These are phyloP conservation scores for Raphanus sativus DNA, from an alignment of 345 rosid species.

Conservation along the genomic window DNA sequence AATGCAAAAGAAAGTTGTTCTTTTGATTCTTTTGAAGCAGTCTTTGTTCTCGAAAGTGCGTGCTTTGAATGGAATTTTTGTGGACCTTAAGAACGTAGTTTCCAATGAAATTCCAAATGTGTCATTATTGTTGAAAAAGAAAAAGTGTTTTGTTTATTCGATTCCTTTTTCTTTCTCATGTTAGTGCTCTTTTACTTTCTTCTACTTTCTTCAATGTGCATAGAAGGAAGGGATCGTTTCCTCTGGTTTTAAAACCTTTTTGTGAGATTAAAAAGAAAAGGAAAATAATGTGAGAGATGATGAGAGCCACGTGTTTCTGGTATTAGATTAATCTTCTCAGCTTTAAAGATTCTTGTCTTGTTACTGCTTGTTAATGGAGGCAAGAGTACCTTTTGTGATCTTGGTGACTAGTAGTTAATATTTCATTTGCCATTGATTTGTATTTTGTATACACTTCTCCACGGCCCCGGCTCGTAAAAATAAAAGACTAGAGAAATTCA, in stretches of 20 bases:
- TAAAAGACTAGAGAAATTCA: no score
- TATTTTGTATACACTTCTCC: background rate
- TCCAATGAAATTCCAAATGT: conserved; percentile 34
- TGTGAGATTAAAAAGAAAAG: background rate
- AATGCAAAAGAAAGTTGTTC: conserved; percentile 11
- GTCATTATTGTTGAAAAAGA: conserved; percentile 31
- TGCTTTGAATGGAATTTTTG: conserved; percentile 59
- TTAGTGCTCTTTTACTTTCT: conserved; percentile 23
- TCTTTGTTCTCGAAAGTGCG: conserved; percentile 39
- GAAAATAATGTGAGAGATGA: conserved; percentile 10
- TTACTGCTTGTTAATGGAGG: conserved; percentile 9
- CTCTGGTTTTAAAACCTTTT: conserved; percentile 9
- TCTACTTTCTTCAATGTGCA: conserved; percentile 26
- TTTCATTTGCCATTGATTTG: background rate
- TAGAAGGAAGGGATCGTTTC: conserved; percentile 31
- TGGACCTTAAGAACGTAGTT: conserved; percentile 30
- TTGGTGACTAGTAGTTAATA: background rate
- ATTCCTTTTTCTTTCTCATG: conserved; percentile 17
- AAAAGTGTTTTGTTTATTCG: conserved; percentile 21
- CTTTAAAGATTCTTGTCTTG: conserved; percentile 22
- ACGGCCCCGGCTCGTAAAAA: no score
- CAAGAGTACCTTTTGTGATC: conserved; percentile 9
- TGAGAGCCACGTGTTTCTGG: conserved; percentile 28
- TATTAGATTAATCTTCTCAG: conserved; percentile 6
- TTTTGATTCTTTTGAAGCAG: conserved; percentile 40